phyloP scores from a whole-genome alignment of 768 basidiomycete species.

The Macrolepiota dolichaula region DNA sequence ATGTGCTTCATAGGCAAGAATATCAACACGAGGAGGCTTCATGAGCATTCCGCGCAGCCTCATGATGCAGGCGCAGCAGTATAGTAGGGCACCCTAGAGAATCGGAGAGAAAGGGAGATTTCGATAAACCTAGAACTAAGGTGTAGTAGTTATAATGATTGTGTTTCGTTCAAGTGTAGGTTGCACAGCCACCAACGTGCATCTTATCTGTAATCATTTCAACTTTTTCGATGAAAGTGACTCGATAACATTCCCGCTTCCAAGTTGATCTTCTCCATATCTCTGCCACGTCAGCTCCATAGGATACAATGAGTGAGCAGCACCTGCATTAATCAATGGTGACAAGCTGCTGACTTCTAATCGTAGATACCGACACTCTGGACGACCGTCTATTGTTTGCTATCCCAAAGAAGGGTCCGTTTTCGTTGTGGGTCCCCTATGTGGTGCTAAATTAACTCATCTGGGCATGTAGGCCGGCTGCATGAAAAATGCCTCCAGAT shows the following conservation, averaged over 20 bases:
- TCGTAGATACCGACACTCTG: slow-evolving; percentile 69
- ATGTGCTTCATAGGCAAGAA: neutral
- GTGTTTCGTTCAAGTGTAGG: neutral
- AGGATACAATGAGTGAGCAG: slow-evolving; percentile 10
- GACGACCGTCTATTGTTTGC: slow-evolving; percentile 89
- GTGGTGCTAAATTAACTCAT: neutral
- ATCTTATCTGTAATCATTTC: slow-evolving; percentile 10
- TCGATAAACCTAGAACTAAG: neutral
- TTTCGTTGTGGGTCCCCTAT: neutral
- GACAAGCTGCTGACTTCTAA: neutral
- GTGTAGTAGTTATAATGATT: neutral
- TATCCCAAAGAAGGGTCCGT: slow-evolving; percentile 92
- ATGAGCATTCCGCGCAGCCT: neutral
- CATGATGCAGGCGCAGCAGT: neutral
- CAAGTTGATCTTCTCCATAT: neutral
- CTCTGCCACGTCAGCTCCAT: neutral
- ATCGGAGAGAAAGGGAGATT: neutral
- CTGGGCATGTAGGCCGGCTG: slow-evolving; percentile 59
- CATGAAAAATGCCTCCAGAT: slow-evolving; percentile 88
- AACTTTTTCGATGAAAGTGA: slow-evolving; percentile 1
- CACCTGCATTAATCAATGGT: slow-evolving; percentile 1
- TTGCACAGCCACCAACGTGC: slow-evolving; percentile 10
- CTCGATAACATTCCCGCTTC: neutral
- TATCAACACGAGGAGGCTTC: neutral
- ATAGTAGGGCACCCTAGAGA: neutral